Base-by-base conservation (phyloP, 495 filamentous ascomycete genomes). In the Cetradonia linearis region DNA sequence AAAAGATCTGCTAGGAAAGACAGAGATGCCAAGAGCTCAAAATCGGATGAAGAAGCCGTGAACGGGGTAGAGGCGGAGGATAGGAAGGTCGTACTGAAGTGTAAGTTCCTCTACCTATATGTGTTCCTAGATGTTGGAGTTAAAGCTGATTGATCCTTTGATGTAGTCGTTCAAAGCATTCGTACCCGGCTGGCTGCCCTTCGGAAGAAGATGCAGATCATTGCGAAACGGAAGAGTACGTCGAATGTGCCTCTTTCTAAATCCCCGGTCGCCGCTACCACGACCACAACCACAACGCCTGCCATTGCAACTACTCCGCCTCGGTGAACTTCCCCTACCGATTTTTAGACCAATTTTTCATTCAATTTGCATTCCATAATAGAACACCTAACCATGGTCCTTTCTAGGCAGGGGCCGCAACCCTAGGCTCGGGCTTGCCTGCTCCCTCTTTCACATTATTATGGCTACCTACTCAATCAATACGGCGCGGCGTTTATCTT, bases 41-140 rank as follows among this genome's bases (percentile, higher is more conserved):
- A 66, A 49, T 63, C 68, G 5, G 68, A 71, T 31, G 81, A 84
- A 23, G 79, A 77, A 28, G 61, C 66, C 1, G 69, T 77, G 5
- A 79, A 79, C 62, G 83, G 81, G 13, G 79, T 90, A 56, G 83
- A 84, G 70, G 75, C 77, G 55, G 86, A 91, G 61, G 87, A 92
- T 70, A 83, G 86, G 64, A 79, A 85, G 66, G 74, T 82, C 14
- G 81, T 91, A 23, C 72, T 84, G 52, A 91, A 87, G 69, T 73
- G 87, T 90, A 73, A 78, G 78, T 76, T 55, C 25, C 23, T 55
- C 20, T 31, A 42, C 56, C 47, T 34, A 23, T 42, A 9, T n/a
- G 55, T 53, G 30, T 55, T 40, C 36, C 55, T 18, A 9, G 9
- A 46, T 1, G 3, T 65, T 53, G 28, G 57, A 56, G 34, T 16